Percentiles rank a stretch among this genome's conserved stretches.
Evolutionary conservation across 2,329 filamentous ascomycete species (phyloP).

Genomic region (Phialocephala subalpina): DNA sequence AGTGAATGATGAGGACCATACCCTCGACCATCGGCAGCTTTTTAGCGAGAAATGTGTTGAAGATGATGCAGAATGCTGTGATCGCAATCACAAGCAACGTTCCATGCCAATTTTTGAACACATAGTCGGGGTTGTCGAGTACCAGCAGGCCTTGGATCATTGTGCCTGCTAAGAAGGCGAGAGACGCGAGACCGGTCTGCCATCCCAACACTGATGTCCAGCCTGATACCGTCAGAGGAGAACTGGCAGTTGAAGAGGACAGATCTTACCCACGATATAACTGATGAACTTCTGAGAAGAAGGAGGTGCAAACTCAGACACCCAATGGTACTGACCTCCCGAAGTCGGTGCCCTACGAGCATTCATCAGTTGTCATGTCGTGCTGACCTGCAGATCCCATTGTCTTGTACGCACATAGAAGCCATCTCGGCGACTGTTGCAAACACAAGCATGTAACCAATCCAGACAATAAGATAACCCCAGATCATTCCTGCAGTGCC

Average conservation of each 20-base stretch:
- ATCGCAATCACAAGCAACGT: constrained; percentile 52
- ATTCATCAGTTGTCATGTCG: neutral
- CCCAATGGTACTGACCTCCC: constrained; percentile 66
- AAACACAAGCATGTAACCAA: constrained; percentile 39
- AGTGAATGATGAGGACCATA: constrained; percentile 52
- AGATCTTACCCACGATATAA: constrained; percentile 55
- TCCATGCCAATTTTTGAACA: constrained; percentile 49
- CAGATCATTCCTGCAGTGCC: constrained; percentile 48
- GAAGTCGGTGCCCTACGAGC: constrained; percentile 55
- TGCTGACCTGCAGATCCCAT: neutral
- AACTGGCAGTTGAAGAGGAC: neutral
- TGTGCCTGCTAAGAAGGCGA: constrained; percentile 52
- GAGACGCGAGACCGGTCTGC: constrained; percentile 51
- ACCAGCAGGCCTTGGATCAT: constrained; percentile 52
- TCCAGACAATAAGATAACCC: constrained; percentile 45
- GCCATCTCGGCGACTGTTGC: constrained; percentile 38
- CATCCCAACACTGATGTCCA: constrained; percentile 55
- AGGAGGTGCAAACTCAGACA: constrained; percentile 58
- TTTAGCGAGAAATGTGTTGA: constrained; percentile 51
- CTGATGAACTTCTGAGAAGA: constrained; percentile 59
- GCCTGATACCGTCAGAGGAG: constrained; percentile 45
- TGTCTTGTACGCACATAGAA: constrained; percentile 34
- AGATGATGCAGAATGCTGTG: constrained; percentile 47
- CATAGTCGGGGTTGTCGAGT: constrained; percentile 47
- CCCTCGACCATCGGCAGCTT: constrained; percentile 51